These are phyloP conservation scores for Somion occarium DNA, from an alignment of 1,284 basidiomycete species.

Conservation along the genomic window DNA sequence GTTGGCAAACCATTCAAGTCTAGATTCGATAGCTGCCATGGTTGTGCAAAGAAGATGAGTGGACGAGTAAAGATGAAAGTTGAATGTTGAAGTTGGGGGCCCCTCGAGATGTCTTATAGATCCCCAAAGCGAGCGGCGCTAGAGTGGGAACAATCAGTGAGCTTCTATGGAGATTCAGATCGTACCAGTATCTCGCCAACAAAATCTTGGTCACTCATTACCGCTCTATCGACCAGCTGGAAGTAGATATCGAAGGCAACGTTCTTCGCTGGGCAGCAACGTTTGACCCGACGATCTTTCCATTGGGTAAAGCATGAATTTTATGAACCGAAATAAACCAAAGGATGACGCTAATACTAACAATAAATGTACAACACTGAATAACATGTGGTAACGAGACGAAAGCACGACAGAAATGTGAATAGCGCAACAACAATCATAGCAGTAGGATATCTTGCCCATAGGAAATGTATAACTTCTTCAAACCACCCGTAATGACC, in stretches of 20 bases:
- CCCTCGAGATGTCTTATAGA: conserved; percentile 1
- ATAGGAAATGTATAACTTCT: conserved; percentile 2
- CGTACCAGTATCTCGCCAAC: conserved; percentile 3
- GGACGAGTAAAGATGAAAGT: conserved; percentile 8
- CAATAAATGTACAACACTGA: conserved; percentile 4
- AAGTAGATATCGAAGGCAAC: background rate
- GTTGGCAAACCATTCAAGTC: conserved; percentile 88
- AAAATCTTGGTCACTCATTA: background rate
- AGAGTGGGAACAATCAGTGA: conserved; percentile 21
- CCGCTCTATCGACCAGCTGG: background rate
- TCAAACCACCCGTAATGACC: conserved; percentile 66
- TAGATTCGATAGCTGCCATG: conserved; percentile 58
- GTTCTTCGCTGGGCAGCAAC: background rate
- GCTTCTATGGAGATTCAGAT: background rate
- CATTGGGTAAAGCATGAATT: background rate
- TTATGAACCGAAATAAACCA: too few species aligned
- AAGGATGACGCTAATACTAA: background rate
- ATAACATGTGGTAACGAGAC: conserved; percentile 1
- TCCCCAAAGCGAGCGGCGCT: conserved; percentile 22
- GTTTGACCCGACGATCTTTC: background rate
- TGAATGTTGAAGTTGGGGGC: conserved; percentile 14
- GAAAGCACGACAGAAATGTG: conserved; percentile 3
- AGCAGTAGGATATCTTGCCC: conserved; percentile 8
- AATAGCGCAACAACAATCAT: conserved; percentile 11
- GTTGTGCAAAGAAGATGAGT: conserved; percentile 13